A percentile compares a stretch with the other conserved stretches of the same genome.
Conservation (phyloP, 306 rosid species). For the Amphicarpaea edgeworthii region DNA sequence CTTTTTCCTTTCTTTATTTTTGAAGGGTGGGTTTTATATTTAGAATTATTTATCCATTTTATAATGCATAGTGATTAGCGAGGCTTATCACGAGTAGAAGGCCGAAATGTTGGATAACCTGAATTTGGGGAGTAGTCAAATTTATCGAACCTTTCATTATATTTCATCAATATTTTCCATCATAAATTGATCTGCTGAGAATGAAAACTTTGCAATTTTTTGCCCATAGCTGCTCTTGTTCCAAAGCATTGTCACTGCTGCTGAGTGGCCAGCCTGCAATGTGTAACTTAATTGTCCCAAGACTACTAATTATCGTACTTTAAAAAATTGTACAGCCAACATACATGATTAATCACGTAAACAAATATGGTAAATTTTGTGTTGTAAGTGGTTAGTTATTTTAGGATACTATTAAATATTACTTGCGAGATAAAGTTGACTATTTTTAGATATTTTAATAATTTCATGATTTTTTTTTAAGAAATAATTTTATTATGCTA, state of each 20-base stretch:
- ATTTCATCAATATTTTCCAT: neutral
- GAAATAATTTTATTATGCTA: too few species aligned
- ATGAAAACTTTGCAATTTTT: neutral
- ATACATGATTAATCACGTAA: neutral
- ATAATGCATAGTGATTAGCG: conserved; percentile 35
- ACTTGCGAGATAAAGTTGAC: too few species aligned
- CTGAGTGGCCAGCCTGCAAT: neutral
- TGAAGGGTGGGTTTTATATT: neutral
- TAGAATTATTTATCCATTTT: conserved; percentile 16
- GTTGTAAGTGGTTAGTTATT: too few species aligned
- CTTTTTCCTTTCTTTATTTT: neutral
- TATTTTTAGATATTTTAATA: too few species aligned
- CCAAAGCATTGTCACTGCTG: neutral
- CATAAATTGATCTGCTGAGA: neutral
- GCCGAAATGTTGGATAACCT: conserved; percentile 20
- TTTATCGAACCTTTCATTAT: neutral
- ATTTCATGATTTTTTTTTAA: too few species aligned
- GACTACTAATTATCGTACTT: neutral
- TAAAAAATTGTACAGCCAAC: neutral
- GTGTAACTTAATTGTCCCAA: neutral
- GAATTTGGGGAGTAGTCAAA: conserved; percentile 33
- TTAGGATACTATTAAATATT: too few species aligned
- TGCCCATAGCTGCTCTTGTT: neutral
- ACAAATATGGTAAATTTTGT: too few species aligned
- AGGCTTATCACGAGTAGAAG: conserved; percentile 40